Conservation (phyloP, 495 filamentous ascomycete species). For the Neurospora pannonica region DNA sequence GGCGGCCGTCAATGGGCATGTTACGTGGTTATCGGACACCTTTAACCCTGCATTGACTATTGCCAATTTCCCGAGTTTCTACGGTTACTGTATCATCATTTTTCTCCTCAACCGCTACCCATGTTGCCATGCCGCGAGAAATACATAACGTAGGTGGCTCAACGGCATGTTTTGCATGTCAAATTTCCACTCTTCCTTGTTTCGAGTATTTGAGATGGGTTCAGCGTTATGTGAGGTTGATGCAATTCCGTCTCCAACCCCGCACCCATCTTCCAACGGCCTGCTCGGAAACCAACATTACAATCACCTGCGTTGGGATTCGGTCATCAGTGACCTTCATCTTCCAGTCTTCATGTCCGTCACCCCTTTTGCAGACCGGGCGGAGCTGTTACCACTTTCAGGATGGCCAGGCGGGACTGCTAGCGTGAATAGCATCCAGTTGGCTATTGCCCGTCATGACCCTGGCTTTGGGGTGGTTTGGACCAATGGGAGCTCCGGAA, state of each 20-base stretch:
- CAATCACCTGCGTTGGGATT: background rate
- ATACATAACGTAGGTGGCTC: background rate
- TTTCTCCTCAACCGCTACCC: background rate
- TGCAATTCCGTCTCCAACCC: background rate
- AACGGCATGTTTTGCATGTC: background rate
- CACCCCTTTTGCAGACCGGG: background rate
- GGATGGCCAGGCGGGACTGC: no score
- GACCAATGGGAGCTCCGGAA: no score
- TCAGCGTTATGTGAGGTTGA: background rate
- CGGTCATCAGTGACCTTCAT: no score
- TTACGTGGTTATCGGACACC: no score
- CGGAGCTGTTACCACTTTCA: background rate
- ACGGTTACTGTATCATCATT: no score
- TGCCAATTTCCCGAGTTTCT: no score
- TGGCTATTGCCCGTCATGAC: no score
- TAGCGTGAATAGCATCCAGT: no score
- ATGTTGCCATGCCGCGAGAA: background rate
- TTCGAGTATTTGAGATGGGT: background rate
- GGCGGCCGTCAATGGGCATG: no score
- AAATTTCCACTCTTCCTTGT: background rate
- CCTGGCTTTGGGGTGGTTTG: no score
- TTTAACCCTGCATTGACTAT: no score
- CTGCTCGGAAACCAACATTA: background rate
- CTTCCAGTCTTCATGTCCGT: background rate
- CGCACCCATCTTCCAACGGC: background rate